Base-by-base conservation (phyloP, 2,329 filamentous ascomycete genomes). In the Fusarium azukiicola region DNA sequence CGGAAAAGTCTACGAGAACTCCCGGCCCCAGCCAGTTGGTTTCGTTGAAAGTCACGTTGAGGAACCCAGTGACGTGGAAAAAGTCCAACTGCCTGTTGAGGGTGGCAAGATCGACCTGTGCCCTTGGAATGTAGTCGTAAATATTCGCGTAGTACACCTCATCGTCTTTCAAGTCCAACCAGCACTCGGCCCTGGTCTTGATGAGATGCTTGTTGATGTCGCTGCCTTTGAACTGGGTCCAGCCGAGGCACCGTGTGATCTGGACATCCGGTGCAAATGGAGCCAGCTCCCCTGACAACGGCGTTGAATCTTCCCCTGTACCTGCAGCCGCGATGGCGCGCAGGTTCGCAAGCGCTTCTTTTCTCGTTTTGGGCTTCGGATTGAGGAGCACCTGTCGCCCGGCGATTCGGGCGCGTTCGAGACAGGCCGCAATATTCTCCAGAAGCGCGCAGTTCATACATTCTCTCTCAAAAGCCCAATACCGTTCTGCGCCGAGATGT, bases 401-500 rank as follows among this genome's bases (percentile, higher is more conserved):
- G 21, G 17, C 27, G 17, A 12, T 17, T 46, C 9, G 19, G 10
- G 40, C 61, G 19, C 21, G 40, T 32, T 13, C n/a, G 38, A 64
- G 42, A 8, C 61, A 44, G 61, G 40, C 10, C 16, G 13, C 38
- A 6, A 64, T 47, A 2, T 36, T 64, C 61, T 64, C 61, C 10
- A 47, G 61, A 21, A 64, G 38, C 16, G 61, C 23, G 21, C 14
- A n/a, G 19, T 47, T 64, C 9, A 64, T 44, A n/a, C 61, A 64
- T 19, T 47, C 61, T 46, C 61, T 44, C 61, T 64, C 61, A 16
- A 66, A 66, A 12, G 63, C n/a, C 63, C 63, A 66, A 47, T 66
- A 66, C 16, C 58, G 58, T 14, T 38, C n/a, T 64, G 58, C 58
- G 32, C 54, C 50, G 21, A 27, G 27, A 21, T 21, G 19, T 21